Percentiles rank a stretch among this genome's conserved stretches.
These are phyloP conservation scores for Chlamydomonas urium DNA, from an alignment of 139 green algal species.

Conservation along the genomic window DNA sequence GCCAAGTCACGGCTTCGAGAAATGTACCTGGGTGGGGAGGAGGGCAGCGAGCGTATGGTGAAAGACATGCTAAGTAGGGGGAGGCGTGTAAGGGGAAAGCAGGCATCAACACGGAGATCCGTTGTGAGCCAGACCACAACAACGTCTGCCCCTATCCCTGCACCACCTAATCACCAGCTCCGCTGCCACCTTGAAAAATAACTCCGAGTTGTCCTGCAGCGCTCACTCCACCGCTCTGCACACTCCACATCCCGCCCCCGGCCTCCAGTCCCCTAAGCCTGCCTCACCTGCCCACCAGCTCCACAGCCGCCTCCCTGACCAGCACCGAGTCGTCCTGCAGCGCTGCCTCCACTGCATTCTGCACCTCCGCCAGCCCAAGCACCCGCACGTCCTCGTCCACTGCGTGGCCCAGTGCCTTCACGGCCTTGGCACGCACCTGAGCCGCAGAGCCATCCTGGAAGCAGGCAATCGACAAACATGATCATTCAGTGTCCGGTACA, in stretches of 20 bases:
- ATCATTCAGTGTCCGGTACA: background rate
- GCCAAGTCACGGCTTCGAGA: conserved; percentile 45
- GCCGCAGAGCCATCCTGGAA: background rate
- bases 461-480: background rate
- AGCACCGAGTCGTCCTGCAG: conserved; percentile 72
- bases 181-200: background rate
- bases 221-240: background rate
- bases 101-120: background rate
- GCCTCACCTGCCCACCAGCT: conserved; percentile 65
- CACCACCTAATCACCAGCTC: background rate
- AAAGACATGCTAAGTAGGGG: background rate
- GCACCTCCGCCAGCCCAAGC: conserved; percentile 50
- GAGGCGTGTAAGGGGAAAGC: background rate
- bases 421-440: conserved; percentile 24
- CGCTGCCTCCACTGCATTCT: conserved; percentile 25
- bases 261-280: background rate
- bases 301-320: conserved; percentile 81
- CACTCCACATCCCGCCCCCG: background rate
- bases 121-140: background rate
- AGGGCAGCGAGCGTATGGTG: background rate
- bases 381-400: conserved; percentile 60
- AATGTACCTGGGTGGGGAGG: conserved; percentile 16
- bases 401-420: conserved; percentile 63
- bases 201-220: background rate
- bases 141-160: background rate